phyloP scores from a whole-genome alignment of 148 eudicot species.

The Fagopyrum homotropicum region DNA sequence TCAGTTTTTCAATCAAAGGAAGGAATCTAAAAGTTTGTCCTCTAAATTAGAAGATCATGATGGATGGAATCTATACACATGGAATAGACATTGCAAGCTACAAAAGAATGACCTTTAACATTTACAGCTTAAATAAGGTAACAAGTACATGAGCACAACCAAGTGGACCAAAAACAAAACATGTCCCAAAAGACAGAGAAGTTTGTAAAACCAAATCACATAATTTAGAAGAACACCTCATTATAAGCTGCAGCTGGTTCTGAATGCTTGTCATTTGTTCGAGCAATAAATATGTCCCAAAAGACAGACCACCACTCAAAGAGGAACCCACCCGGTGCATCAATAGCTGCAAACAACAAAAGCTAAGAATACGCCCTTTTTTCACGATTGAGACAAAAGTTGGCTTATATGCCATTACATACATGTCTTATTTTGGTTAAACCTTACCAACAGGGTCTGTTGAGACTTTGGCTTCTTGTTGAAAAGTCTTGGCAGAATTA shows the following conservation, averaged over 20 bases:
- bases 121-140: neutral
- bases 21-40: neutral
- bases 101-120: slow-evolving; percentile 2
- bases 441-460: slow-evolving; percentile 44
- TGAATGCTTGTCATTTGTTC: slow-evolving; percentile 38
- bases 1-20: neutral
- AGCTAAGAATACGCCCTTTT: neutral
- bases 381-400: neutral
- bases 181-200: neutral
- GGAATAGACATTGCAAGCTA: neutral
- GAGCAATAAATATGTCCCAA: slow-evolving; percentile 44
- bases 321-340: slow-evolving; percentile 47
- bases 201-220: neutral
- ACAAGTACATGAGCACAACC: neutral
- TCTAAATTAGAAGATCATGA: neutral
- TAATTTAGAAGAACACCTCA: slow-evolving; percentile 25
- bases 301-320: slow-evolving; percentile 54
- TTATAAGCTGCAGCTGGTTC: slow-evolving; percentile 37
- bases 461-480: slow-evolving; percentile 42
- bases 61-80: slow-evolving; percentile 4
- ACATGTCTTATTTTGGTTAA: neutral
- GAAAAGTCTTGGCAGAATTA: slow-evolving; percentile 46
- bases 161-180: neutral
- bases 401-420: neutral
- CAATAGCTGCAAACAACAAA: slow-evolving; percentile 25